Evolutionary conservation across 2,329 filamentous ascomycete species (phyloP), one percentile per base, ranked within the genome.

Genomic region (Diaporthe citri): DNA sequence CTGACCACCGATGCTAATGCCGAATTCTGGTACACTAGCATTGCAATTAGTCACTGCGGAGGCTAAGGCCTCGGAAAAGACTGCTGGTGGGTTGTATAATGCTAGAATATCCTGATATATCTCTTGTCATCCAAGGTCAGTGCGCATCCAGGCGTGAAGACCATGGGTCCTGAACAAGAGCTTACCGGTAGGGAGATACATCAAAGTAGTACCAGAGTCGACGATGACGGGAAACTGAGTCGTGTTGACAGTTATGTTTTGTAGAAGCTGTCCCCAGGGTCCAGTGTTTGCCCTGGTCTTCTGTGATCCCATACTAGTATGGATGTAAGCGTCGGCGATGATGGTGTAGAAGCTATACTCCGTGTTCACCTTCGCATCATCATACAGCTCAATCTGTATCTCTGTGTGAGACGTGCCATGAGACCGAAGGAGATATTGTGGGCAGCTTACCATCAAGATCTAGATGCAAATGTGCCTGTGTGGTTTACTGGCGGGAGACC

Each of bases 401-500:
- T 55, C 5, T 43, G 4, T 67, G 73, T 77, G 76, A 79, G 12
- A 75, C 71, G 28, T 75, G 5, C 9, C 15, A n/a, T 22, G 17
- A n/a, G 34, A 17, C 8, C 20, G 2, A 20, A 13, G 2, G 17
- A 31, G 9, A 43, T 2, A 8, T n/a, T 43, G 48, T 8, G 22
- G 17, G 25, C 75, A 71, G 12, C 67, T 57, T 70, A 81, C 79
- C 39, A 71, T 70, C 69, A 78, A 72, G 22, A 82, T 81, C 8
- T 79, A 31, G 73, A 62, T 0, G 78, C 78, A 78, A 80, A 81
- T 2, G 46, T n/a, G 15, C 79, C 76, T 15, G 81, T 78, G 12
- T 78, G 79, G 3, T 78, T 72, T 10, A 89, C 83, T 2, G 86
- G 83, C 2, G 88, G 87, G 7, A 90, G 81, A 13, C 87, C 87